Evolutionary conservation across 768 basidiomycete species (phyloP).

Genomic region (Phaeotremella fagi): DNA sequence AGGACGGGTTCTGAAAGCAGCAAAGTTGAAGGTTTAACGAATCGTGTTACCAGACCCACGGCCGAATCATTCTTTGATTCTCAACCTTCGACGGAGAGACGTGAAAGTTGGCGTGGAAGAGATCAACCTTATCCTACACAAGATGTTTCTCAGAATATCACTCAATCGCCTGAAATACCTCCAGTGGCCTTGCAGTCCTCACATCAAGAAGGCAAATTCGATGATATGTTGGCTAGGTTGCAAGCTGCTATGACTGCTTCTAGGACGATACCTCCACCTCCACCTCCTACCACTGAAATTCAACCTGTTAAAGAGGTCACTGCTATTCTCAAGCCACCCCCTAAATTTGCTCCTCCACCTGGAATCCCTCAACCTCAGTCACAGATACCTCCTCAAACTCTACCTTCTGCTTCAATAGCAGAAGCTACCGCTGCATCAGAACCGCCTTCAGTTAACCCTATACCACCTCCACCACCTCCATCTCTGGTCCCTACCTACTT

Average conservation of each 20-base stretch:
- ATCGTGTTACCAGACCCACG: constrained; percentile 10
- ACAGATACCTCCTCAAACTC: background rate
- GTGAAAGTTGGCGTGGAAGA: background rate
- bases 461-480: constrained; percentile 12
- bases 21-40: background rate
- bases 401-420: too few species aligned
- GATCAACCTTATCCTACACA: background rate
- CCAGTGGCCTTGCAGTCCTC: background rate
- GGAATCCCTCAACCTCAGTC: background rate
- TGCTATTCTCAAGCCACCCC: constrained; percentile 6
- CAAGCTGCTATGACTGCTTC: constrained; percentile 45
- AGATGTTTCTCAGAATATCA: background rate
- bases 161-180: background rate
- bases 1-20: background rate
- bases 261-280: background rate
- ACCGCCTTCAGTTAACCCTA: background rate
- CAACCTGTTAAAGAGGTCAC: background rate
- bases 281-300: background rate
- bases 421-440: background rate
- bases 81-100: background rate
- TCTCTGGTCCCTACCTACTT: constrained; percentile 27
- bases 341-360: background rate
- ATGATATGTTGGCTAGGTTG: constrained; percentile 45
- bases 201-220: constrained; percentile 27
- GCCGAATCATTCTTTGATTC: constrained; percentile 24